phyloP scores from a whole-genome alignment of 2,329 filamentous ascomycete genomes.

The Beauveria sp. region DNA sequence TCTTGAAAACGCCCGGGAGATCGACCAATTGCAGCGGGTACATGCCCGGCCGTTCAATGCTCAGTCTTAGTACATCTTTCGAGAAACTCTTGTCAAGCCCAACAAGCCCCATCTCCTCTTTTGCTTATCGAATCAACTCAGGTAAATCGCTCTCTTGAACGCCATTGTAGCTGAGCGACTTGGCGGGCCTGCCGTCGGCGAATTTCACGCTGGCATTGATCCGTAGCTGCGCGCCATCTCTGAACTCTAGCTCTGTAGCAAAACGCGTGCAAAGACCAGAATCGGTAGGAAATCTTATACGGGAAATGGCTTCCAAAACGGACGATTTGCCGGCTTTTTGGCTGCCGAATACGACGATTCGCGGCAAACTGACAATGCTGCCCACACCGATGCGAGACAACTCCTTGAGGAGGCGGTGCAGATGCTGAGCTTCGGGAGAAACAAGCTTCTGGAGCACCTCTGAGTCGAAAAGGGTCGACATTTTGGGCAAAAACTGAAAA shows the following conservation, averaged over 20 bases:
- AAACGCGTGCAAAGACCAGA: conserved; percentile 41
- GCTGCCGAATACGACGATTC: conserved; percentile 77
- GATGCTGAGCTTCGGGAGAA: not conserved
- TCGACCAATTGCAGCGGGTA: conserved; percentile 43
- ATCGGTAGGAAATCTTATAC: conserved; percentile 38
- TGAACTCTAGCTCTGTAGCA: conserved; percentile 45
- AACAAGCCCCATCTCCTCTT: conserved; percentile 35
- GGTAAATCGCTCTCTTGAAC: conserved; percentile 32
- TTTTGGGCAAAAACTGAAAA: not conserved
- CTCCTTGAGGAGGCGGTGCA: not conserved
- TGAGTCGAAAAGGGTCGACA: not conserved
- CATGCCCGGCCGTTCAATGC: conserved; percentile 31
- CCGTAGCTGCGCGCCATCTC: conserved; percentile 24
- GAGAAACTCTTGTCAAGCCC: conserved; percentile 25
- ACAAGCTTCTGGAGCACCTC: not conserved
- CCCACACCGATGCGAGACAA: not conserved
- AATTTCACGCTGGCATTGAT: conserved; percentile 33
- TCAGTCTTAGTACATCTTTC: conserved; percentile 33
- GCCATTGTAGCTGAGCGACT: conserved; percentile 24
- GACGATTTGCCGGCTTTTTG: conserved; percentile 85
- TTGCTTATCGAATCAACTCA: conserved; percentile 39
- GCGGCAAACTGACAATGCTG: conserved; percentile 18
- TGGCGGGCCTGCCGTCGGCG: conserved; percentile 19
- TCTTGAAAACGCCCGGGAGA: conserved; percentile 35
- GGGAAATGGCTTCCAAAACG: conserved; percentile 60